Evolutionary conservation across 305 asterid genomes (phyloP), one percentile per base, ranked within the genome.

Genomic region (Stenogyne calaminthoides): DNA sequence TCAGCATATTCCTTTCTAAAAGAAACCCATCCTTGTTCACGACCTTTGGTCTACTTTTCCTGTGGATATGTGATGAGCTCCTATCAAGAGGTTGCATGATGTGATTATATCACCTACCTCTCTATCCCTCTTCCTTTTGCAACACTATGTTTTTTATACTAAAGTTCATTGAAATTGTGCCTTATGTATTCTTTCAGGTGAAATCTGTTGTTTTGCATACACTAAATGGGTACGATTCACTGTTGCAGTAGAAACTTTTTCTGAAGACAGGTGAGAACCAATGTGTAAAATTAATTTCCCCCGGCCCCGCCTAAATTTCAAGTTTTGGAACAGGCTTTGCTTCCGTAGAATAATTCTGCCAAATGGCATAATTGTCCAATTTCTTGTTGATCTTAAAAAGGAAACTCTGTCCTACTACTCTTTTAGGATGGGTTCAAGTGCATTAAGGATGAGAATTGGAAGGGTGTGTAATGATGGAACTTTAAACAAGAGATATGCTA

Each of bases 51-150:
- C 71, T 95, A 77, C 89, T 95, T 46, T n/a, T 95, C 99, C 40
- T 89, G 91, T 76, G 99, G 98, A 84, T 95, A 95, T 81, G 58
- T 95, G 73, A 69, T 90, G 88, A 92, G 99, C 88, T 90, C 99
- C 77, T 95, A 90, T 80, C 89, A 84, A 81, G 99, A 95, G 99
- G 99, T 95, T 64, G 49, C 82, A 6, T 79, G 62, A 62, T 36
- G 73, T 60, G 69, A 59, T 72, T 70, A 71, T 36, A 66, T 72
- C 63, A 34, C 49, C 56, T 66, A 11, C 22, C 68, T 49, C 59
- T 19, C 40, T 42, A 68, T 18, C 64, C 67, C 18, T 40, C 22
- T 64, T 19, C 62, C 44, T 46, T 37, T 9, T 54, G 6, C 54
- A 1, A 37, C 73, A 39, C 47, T 37, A 5, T 76, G 55, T 39